Evolutionary conservation across 345 rosid genomes (phyloP).

Genomic region (Gossypium herbaceum): DNA sequence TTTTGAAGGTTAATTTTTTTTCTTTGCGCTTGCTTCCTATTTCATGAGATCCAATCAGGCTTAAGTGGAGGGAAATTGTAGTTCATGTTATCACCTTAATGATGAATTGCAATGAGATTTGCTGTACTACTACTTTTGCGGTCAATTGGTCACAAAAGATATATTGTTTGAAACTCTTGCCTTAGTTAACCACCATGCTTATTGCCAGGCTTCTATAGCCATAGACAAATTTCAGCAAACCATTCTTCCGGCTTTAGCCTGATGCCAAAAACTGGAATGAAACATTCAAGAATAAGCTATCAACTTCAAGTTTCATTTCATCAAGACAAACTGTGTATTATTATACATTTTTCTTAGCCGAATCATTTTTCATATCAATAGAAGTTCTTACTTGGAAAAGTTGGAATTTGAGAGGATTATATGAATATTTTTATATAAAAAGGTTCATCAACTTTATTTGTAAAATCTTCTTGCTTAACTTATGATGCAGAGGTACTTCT

Average conservation of each 20-base stretch:
- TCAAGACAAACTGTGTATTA: neutral
- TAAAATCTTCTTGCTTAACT: neutral
- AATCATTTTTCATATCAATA: neutral
- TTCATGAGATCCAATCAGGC: neutral
- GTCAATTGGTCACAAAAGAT: neutral
- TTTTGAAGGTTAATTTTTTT: neutral
- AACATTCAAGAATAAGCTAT: neutral
- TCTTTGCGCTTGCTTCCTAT: neutral
- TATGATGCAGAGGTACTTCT: conserved; percentile 1
- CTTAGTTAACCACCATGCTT: neutral
- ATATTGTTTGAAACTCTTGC: neutral
- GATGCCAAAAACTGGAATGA: neutral
- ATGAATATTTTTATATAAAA: neutral
- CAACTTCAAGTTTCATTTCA: neutral
- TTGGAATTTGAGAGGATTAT: neutral
- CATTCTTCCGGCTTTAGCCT: neutral
- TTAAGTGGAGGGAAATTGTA: neutral
- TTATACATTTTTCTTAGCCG: neutral
- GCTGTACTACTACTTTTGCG: neutral
- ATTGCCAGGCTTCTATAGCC: neutral
- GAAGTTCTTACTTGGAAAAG: neutral
- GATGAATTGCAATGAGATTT: neutral
- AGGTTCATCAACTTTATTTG: neutral
- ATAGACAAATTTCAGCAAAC: neutral
- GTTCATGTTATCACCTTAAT: neutral